Evolutionary conservation across 192 early-diverging fungal species (phyloP).

Genomic region (Irineochytrium annulatum): DNA sequence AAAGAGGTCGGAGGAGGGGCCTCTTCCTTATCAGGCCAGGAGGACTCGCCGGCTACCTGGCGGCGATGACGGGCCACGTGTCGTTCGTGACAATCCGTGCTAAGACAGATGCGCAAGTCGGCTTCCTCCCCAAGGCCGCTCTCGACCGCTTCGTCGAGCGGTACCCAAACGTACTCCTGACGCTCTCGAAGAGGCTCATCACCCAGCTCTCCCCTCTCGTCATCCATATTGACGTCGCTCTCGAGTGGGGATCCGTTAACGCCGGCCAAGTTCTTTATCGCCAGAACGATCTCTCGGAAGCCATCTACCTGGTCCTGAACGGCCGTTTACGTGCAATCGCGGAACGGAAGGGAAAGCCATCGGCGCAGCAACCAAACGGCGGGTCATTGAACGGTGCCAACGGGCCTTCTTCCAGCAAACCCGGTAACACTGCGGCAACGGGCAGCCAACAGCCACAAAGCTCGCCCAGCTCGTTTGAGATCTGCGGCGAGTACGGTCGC

Average conservation of each 20-base stretch:
- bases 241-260: slow-evolving; percentile 94
- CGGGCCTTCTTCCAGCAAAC: too few relatives aligned
- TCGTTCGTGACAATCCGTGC: slow-evolving; percentile 83
- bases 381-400: neutral
- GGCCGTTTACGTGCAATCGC: slow-evolving; percentile 87
- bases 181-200: slow-evolving; percentile 83
- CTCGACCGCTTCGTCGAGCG: slow-evolving; percentile 82
- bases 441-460: slow-evolving; percentile 1
- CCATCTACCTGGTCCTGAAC: slow-evolving; percentile 88
- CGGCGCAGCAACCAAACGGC: slow-evolving; percentile 17
- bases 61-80: slow-evolving; percentile 86
- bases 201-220: slow-evolving; percentile 74
- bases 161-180: slow-evolving; percentile 79
- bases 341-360: slow-evolving; percentile 38
- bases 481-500: slow-evolving; percentile 89
- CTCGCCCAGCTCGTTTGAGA: slow-evolving; percentile 49
- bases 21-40: slow-evolving; percentile 79
- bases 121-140: slow-evolving; percentile 76
- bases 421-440: too few relatives aligned
- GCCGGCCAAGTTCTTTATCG: slow-evolving; percentile 90
- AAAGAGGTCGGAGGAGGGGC: slow-evolving; percentile 25
- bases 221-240: slow-evolving; percentile 53
- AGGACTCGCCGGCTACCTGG: slow-evolving; percentile 87
- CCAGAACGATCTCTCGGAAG: slow-evolving; percentile 79
- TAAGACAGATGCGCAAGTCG: slow-evolving; percentile 76